Evolutionary conservation across 164 flowering plant genomes (phyloP).

Genomic region (Nymphaea thermarum): DNA sequence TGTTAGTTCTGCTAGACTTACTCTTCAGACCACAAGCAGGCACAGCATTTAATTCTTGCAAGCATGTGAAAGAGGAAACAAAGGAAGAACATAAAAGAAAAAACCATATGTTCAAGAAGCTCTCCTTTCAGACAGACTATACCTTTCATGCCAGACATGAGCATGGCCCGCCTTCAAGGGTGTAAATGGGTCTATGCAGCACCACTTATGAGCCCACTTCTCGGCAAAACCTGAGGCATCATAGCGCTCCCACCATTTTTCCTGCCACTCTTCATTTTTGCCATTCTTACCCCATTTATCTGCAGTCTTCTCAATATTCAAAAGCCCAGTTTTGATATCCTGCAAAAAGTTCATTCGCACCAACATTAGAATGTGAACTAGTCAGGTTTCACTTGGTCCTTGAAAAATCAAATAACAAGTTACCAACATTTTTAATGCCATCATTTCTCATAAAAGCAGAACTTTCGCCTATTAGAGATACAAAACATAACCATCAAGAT

Average conservation of each 20-base stretch:
- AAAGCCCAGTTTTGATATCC: constrained; percentile 36
- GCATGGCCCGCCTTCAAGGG: constrained; percentile 87
- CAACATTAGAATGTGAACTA: not conserved
- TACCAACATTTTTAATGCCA: too few relatives aligned
- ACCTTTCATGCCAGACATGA: constrained; percentile 99
- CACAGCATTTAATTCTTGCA: too few relatives aligned
- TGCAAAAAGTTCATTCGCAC: constrained; percentile 15
- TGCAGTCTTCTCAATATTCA: constrained; percentile 63
- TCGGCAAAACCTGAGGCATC: constrained; percentile 73
- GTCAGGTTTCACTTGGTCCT: not conserved
- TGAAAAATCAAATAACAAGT: too few relatives aligned
- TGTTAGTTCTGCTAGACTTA: too few relatives aligned
- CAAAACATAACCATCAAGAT: too few relatives aligned
- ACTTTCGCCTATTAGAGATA: too few relatives aligned
- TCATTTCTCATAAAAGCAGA: too few relatives aligned
- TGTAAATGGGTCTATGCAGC: constrained; percentile 78
- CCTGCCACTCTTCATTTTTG: constrained; percentile 61
- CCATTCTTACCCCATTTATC: constrained; percentile 83
- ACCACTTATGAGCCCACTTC: constrained; percentile 96
- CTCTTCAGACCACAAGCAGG: too few relatives aligned
- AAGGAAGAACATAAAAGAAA: too few relatives aligned
- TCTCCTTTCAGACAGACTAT: not conserved
- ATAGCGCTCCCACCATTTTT: constrained; percentile 86
- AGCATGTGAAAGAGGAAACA: too few relatives aligned
- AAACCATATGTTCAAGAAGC: too few relatives aligned